A percentile compares a stretch with the other conserved stretches of the same genome.
Conservation (phyloP, 2,329 filamentous ascomycete species). For the Trematosphaeria pertusa region DNA sequence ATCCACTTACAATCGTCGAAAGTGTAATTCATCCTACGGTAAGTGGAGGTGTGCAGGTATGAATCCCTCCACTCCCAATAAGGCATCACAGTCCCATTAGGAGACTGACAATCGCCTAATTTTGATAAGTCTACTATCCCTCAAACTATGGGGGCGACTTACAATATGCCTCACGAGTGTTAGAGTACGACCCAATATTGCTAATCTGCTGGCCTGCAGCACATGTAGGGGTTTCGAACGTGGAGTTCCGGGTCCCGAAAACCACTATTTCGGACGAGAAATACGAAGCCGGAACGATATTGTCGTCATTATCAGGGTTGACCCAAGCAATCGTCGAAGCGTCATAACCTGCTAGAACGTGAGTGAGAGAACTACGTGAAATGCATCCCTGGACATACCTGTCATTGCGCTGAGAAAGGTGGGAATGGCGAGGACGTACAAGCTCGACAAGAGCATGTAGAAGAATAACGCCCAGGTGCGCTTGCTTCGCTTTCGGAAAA, state of each 20-base stretch:
- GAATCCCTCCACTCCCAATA: not conserved
- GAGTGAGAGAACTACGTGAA: too few species aligned
- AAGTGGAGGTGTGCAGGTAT: not conserved
- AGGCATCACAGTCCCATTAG: conserved; percentile 24
- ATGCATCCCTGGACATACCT: too few species aligned
- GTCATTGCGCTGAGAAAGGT: conserved; percentile 46
- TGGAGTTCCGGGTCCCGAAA: conserved; percentile 16
- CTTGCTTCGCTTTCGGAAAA: conserved; percentile 29
- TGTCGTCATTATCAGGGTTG: conserved; percentile 28
- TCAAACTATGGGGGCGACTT: not conserved
- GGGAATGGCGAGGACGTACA: conserved; percentile 41
- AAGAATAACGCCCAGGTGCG: conserved; percentile 32
- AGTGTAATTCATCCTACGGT: not conserved
- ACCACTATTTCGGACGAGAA: conserved; percentile 14
- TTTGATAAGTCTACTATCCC: too few species aligned
- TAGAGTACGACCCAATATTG: too few species aligned
- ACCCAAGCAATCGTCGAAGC: conserved; percentile 35
- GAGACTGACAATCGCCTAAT: conserved; percentile 28
- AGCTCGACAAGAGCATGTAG: conserved; percentile 39
- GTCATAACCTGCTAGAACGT: too few species aligned
- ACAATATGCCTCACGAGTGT: too few species aligned
- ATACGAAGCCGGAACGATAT: conserved; percentile 34
- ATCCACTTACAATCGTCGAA: conserved; percentile 1
- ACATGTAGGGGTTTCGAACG: conserved; percentile 21
- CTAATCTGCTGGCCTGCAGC: too few species aligned